Percentiles rank a stretch among this genome's conserved stretches.
Conservation (phyloP, 495 filamentous ascomycete genomes). For the Neohortaea acidophila region DNA sequence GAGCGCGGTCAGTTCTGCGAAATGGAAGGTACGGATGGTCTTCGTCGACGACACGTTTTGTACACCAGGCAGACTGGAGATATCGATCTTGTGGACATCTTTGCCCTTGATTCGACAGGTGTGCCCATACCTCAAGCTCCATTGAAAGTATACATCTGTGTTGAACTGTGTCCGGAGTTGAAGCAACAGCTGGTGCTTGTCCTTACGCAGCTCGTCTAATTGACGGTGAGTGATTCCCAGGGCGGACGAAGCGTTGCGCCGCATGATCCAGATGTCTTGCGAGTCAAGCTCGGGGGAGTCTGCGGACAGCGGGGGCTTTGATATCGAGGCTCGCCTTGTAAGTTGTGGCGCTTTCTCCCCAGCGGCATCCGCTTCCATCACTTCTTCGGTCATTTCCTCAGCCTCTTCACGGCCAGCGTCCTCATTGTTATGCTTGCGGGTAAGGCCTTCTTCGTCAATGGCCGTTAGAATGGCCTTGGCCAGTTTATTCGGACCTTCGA, state of each 20-base stretch:
- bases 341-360: slow-evolving; percentile 6
- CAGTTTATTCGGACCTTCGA: slow-evolving; percentile 52
- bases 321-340: slow-evolving; percentile 1
- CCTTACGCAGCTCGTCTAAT: slow-evolving; percentile 40
- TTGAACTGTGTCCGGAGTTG: slow-evolving; percentile 41
- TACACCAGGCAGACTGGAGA: slow-evolving; percentile 34
- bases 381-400: slow-evolving; percentile 36
- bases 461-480: slow-evolving; percentile 55
- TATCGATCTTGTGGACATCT: slow-evolving; percentile 37
- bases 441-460: slow-evolving; percentile 87
- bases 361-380: slow-evolving; percentile 42
- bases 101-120: slow-evolving; percentile 83
- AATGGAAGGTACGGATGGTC: slow-evolving; percentile 69
- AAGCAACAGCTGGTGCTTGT: slow-evolving; percentile 45
- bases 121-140: slow-evolving; percentile 71
- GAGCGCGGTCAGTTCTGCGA: slow-evolving; percentile 67
- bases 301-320: slow-evolving; percentile 6
- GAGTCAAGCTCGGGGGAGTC: slow-evolving; percentile 17
- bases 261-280: slow-evolving; percentile 77
- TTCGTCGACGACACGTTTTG: slow-evolving; percentile 61
- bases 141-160: slow-evolving; percentile 45
- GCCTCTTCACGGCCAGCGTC: slow-evolving; percentile 29
- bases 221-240: slow-evolving; percentile 51
- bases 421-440: slow-evolving; percentile 60
- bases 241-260: slow-evolving; percentile 46